A percentile compares a stretch with the other conserved stretches of the same genome.
phyloP scores from a whole-genome alignment of 805 yeast genomes.

The Cyberlindnera bimundalis region DNA sequence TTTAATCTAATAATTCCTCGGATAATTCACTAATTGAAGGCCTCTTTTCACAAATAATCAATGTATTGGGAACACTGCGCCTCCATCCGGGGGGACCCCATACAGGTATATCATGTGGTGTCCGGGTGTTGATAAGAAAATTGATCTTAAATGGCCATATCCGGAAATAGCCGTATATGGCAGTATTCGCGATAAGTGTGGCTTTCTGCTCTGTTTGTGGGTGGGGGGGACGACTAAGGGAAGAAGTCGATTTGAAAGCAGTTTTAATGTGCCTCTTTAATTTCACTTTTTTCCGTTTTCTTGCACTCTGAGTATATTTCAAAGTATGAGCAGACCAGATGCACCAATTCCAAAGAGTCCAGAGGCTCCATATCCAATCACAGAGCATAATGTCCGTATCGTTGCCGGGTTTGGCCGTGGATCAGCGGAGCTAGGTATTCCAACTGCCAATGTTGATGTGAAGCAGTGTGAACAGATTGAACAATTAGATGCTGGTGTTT shows the following conservation, averaged over 20 bases:
- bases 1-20: too few species aligned
- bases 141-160: background rate
- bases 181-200: background rate
- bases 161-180: background rate
- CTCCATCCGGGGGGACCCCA: too few species aligned
- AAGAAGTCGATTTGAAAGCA: too few species aligned
- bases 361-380: conserved; percentile 45
- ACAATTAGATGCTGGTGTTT: conserved; percentile 70
- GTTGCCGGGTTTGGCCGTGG: conserved; percentile 95
- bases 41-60: too few species aligned
- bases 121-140: background rate
- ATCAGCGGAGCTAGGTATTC: conserved; percentile 87
- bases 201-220: too few species aligned
- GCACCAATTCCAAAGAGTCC: conserved; percentile 40
- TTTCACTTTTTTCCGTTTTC: background rate
- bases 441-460: conserved; percentile 88
- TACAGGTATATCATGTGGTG: too few species aligned
- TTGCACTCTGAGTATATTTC: too few species aligned
- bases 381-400: conserved; percentile 43
- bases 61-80: too few species aligned
- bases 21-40: too few species aligned
- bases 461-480: conserved; percentile 37
- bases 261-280: too few species aligned
- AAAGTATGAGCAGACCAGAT: conserved; percentile 26
- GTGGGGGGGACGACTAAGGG: too few species aligned